phyloP scores from a whole-genome alignment of 2,329 filamentous ascomycete genomes.

The Chrysosporium keratinophilum region DNA sequence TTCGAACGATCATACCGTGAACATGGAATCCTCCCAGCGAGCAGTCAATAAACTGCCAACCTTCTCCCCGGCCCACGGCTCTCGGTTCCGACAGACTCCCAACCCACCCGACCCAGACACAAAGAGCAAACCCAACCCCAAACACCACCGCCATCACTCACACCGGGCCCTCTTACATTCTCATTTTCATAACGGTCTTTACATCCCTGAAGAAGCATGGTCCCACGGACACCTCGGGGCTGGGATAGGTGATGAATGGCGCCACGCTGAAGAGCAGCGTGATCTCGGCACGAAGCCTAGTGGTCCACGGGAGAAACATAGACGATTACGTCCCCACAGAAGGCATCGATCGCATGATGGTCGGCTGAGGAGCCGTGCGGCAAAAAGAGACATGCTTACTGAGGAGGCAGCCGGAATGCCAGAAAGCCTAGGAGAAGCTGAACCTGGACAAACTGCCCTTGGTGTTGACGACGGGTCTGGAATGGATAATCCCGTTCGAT shows the following conservation, averaged over 20 bases:
- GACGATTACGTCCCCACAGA: slow-evolving; percentile 6
- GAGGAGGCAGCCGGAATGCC: neutral
- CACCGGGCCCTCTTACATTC: slow-evolving; percentile 7
- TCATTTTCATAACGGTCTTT: slow-evolving; percentile 2
- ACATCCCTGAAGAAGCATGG: slow-evolving; percentile 6
- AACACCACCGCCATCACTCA: slow-evolving; percentile 3
- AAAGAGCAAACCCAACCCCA: slow-evolving; percentile 2
- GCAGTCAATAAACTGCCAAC: neutral
- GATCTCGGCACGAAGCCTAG: neutral
- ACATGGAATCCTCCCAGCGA: neutral
- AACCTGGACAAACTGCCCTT: neutral
- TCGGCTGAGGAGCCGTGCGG: neutral
- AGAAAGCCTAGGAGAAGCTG: neutral
- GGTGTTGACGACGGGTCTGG: neutral
- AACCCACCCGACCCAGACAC: neutral
- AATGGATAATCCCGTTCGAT: slow-evolving; percentile 16
- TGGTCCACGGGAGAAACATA: neutral
- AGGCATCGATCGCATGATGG: slow-evolving; percentile 7
- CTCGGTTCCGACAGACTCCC: neutral
- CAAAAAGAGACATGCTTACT: neutral
- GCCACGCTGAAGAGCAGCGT: neutral
- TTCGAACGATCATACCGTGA: neutral
- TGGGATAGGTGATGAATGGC: neutral
- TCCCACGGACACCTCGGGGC: neutral
- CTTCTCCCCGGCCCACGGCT: slow-evolving; percentile 5